These are phyloP conservation scores for Saccharomyces cerevisiae DNA, from an alignment of 805 yeast genomes.

Conservation along the genomic window DNA sequence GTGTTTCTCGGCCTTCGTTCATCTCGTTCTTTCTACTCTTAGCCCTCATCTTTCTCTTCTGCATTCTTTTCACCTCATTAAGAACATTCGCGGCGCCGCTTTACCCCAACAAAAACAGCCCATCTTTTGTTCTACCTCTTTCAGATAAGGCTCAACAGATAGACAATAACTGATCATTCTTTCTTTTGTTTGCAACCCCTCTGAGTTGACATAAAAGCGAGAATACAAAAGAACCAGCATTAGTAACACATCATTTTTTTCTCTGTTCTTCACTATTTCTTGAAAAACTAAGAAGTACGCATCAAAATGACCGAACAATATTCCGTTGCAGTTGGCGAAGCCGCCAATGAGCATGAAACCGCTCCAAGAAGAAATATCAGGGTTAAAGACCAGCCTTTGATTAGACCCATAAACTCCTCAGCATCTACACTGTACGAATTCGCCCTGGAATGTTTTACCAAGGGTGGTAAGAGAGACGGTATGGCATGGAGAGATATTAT, in stretches of 20 bases:
- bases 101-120: neutral
- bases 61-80: neutral
- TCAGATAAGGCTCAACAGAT: neutral
- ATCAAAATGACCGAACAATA: slow-evolving; percentile 9
- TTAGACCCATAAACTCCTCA: slow-evolving; percentile 56
- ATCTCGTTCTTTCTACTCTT: neutral
- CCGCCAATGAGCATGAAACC: slow-evolving; percentile 64
- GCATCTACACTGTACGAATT: slow-evolving; percentile 67
- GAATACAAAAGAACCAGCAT: neutral
- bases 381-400: slow-evolving; percentile 33
- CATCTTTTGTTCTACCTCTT: neutral
- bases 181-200: neutral
- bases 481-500: slow-evolving; percentile 74
- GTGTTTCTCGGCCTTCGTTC: neutral
- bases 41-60: neutral
- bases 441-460: slow-evolving; percentile 50
- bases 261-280: neutral
- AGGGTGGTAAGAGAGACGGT: slow-evolving; percentile 44
- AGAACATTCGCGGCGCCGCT: neutral
- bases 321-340: slow-evolving; percentile 58
- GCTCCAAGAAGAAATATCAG: slow-evolving; percentile 70
- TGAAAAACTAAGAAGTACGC: neutral
- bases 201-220: neutral
- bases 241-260: neutral
- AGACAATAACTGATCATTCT: neutral